phyloP scores from a whole-genome alignment of 73 alveolate species.

The Stentor roeselii region DNA sequence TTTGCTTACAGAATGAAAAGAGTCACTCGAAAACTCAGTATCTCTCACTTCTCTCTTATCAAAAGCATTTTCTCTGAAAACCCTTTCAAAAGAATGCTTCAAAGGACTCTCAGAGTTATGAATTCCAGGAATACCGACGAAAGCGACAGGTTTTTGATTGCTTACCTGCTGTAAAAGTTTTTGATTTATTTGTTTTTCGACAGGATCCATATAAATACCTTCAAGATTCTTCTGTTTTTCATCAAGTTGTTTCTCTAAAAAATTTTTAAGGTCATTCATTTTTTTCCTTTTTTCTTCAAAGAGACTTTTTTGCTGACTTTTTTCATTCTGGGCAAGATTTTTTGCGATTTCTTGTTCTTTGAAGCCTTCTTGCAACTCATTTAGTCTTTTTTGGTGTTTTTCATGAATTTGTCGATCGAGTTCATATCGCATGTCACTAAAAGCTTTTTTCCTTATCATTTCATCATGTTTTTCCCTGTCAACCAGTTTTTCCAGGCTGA shows the following conservation, averaged over 20 bases:
- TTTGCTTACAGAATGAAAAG: neutral
- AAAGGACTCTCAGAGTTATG: neutral
- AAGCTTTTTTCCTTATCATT: neutral
- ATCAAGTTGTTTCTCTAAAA: neutral
- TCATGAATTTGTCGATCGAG: conserved; percentile 1
- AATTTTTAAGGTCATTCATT: neutral
- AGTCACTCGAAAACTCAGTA: neutral
- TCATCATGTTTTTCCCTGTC: neutral
- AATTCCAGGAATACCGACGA: neutral
- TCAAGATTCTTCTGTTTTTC: neutral
- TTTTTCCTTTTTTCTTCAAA: neutral
- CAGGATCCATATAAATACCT: neutral
- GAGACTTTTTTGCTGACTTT: neutral
- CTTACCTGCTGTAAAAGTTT: neutral
- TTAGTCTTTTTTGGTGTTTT: neutral
- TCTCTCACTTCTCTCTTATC: neutral
- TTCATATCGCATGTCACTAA: neutral
- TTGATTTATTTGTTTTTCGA: neutral
- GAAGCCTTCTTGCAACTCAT: conserved; percentile 10
- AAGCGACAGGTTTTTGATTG: neutral
- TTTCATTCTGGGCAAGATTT: neutral
- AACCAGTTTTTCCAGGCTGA: neutral
- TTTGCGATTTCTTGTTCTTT: conserved; percentile 17
- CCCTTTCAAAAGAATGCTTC: neutral
- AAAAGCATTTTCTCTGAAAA: neutral